Conservation (phyloP, 2,329 filamentous ascomycete species). For the Ceratocystis smalleyi region DNA sequence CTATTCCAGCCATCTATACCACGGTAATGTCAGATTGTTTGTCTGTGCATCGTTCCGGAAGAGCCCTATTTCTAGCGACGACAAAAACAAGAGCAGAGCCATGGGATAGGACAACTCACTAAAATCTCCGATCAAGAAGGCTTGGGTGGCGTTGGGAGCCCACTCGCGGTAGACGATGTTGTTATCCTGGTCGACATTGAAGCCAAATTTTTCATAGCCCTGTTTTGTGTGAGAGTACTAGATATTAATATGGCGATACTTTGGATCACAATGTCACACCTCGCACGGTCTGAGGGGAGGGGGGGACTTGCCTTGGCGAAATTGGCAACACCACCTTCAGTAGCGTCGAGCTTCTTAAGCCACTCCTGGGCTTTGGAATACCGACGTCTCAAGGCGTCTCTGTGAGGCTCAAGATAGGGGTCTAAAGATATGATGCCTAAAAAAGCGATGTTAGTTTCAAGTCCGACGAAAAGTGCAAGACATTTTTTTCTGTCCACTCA, state of each 20-base stretch:
- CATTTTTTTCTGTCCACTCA: slow-evolving; percentile 25
- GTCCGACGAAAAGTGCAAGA: background rate
- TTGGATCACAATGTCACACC: background rate
- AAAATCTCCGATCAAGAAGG: slow-evolving; percentile 86
- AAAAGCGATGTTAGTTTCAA: background rate
- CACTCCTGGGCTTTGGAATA: slow-evolving; percentile 69
- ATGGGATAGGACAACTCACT: slow-evolving; percentile 38
- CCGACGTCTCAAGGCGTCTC: slow-evolving; percentile 57
- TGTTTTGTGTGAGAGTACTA: slow-evolving; percentile 24
- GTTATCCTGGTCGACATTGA: slow-evolving; percentile 66
- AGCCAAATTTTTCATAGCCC: slow-evolving; percentile 76
- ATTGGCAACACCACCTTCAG: slow-evolving; percentile 78
- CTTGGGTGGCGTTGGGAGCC: slow-evolving; percentile 77
- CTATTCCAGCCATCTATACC: slow-evolving; percentile 67
- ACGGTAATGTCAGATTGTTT: background rate
- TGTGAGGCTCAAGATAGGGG: slow-evolving; percentile 77
- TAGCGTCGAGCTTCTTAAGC: slow-evolving; percentile 68
- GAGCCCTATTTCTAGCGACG: background rate
- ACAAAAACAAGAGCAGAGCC: background rate
- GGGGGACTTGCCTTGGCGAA: slow-evolving; percentile 54
- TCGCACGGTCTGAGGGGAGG: background rate
- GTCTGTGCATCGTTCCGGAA: background rate
- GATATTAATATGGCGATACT: background rate
- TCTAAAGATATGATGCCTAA: slow-evolving; percentile 76
- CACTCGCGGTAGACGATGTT: slow-evolving; percentile 89